phyloP scores from a whole-genome alignment of 2,329 filamentous ascomycete species.

The Colletotrichum sublineola region DNA sequence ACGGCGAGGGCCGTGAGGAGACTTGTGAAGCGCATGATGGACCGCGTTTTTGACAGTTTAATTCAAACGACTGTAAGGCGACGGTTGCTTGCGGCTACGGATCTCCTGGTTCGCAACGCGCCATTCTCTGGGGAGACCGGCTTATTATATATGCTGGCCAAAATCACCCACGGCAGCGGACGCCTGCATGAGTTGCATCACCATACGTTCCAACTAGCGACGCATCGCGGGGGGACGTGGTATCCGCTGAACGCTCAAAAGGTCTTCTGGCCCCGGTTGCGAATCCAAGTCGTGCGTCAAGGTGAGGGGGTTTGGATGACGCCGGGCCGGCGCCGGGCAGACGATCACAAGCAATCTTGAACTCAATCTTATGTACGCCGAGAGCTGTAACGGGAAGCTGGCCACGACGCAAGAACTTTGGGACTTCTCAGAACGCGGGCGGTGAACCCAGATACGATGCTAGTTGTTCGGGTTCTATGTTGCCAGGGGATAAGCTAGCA shows the following conservation, averaged over 20 bases:
- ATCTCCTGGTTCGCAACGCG: neutral
- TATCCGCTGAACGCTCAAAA: neutral
- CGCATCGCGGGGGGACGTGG: no score
- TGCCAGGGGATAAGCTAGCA: neutral
- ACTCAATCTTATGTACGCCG: constrained; percentile 21
- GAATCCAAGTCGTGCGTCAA: neutral
- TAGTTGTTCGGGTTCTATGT: neutral
- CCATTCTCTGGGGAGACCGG: no score
- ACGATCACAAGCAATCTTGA: neutral
- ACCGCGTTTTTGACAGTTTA: neutral
- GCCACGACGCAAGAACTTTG: neutral
- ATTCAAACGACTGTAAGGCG: neutral
- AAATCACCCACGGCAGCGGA: neutral
- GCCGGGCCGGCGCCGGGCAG: neutral
- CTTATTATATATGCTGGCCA: neutral
- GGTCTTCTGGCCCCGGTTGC: no score
- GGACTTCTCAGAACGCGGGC: neutral
- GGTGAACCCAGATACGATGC: neutral
- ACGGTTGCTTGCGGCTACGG: neutral
- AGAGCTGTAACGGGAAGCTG: constrained; percentile 30
- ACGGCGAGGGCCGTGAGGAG: constrained; percentile 44
- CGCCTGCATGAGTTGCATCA: neutral
- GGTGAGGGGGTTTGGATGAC: neutral
- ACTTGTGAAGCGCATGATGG: constrained; percentile 42
- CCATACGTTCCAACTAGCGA: neutral